A percentile compares a stretch with the other conserved stretches of the same genome.
These are phyloP conservation scores for Penicillium sp. DNA, from an alignment of 2,329 filamentous ascomycete genomes.

Conservation along the genomic window DNA sequence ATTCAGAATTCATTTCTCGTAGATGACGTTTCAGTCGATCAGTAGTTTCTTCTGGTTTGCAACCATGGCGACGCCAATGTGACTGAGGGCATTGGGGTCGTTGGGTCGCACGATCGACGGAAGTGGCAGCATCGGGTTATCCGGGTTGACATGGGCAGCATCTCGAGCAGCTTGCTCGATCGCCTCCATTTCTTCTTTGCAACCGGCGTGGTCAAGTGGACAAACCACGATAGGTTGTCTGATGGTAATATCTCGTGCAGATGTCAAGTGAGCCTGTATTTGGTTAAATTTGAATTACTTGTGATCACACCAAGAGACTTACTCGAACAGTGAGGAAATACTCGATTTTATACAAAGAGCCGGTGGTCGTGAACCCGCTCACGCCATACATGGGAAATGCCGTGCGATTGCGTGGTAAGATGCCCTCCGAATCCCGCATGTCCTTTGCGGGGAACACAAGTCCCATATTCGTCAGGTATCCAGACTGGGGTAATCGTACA, in stretches of 20 bases:
- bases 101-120: conserved; percentile 76
- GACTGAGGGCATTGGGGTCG: conserved; percentile 65
- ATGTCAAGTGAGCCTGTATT: conserved; percentile 77
- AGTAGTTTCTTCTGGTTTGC: conserved; percentile 63
- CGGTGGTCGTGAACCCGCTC: conserved; percentile 88
- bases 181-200: conserved; percentile 97
- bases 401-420: conserved; percentile 79
- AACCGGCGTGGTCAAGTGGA: conserved; percentile 89
- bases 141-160: conserved; percentile 80
- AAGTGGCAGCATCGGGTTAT: conserved; percentile 90
- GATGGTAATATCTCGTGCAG: conserved; percentile 82
- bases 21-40: conserved; percentile 57
- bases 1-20: not conserved
- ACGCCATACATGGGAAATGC: conserved; percentile 89
- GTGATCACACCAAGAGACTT: conserved; percentile 1
- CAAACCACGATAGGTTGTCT: conserved; percentile 95
- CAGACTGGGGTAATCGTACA: conserved; percentile 82
- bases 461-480: conserved; percentile 89
- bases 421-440: conserved; percentile 79
- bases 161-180: conserved; percentile 96
- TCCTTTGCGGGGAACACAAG: conserved; percentile 90
- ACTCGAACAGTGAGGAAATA: conserved; percentile 96
- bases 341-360: conserved; percentile 95
- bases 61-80: conserved; percentile 64
- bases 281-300: not conserved